Base-by-base conservation (phyloP, 2,329 filamentous ascomycete species). In the Aspergillus transmontanensis region DNA sequence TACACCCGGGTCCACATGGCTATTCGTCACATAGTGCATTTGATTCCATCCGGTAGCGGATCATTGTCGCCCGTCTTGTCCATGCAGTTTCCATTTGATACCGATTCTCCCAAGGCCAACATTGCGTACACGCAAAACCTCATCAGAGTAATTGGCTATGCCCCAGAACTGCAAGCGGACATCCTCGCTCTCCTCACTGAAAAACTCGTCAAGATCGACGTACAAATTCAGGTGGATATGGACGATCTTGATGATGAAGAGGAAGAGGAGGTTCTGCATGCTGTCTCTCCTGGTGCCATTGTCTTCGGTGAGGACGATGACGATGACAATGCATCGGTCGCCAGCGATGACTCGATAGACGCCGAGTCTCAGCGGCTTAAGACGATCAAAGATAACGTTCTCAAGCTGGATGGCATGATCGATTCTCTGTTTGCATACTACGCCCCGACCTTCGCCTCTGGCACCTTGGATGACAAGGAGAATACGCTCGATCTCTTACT, bases 231-330 rank as follows among this genome's bases (percentile, higher is more conserved):
- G 78, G 87, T 94, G 57, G 94, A 98, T 72, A 82, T 98, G 72
- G 93, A 98, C 66, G 94, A 98, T 70, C 82, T 97, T 65, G 94
- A 97, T 66, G 94, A 98, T 66, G 92, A 96, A 60, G 84, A 93
- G 11, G 91, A 93, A 60, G 88, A 93, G 28, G 87, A 89, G 59
- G 79, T 83, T 64, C 82, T 87, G 43, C 84, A 87, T n/a, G 81
- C 83, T 4, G 79, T 81, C 12, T 69, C 74, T 6, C 68, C 69
- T 1, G 72, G 75, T 34, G 46, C 66, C n/a, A 54, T 64, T 30
- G 66, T 69, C 59, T 65, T 58, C 19, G 83, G 77, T 11, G 79
- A 73, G 7, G 72, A 78, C 11, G 83, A 85, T 46, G 91, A 93
- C 62, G 93, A 91, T 0, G 91, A 90, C 64, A 88, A 93, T 43